Evolutionary conservation across 257 asterid species (phyloP), one percentile per base, ranked within the genome.

Genomic region (Mentha longifolia): DNA sequence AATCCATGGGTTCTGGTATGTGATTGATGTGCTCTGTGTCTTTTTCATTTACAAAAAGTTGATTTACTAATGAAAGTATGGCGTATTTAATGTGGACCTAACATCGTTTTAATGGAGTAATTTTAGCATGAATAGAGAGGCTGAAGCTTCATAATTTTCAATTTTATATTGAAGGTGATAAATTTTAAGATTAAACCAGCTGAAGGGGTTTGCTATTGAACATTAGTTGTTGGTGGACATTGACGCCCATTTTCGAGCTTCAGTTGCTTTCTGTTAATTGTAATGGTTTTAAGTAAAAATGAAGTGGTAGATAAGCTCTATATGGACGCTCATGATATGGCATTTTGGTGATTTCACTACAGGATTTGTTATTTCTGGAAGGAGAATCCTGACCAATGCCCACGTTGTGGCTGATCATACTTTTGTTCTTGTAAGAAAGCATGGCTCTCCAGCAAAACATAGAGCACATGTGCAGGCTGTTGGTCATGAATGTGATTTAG

Each of bases 361-460:
- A 94, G 98, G 99, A 28, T 94, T 94, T 77, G 86, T 91, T 74
- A 94, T 91, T 70, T 78, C 86, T 5, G 93, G 91, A 50, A 91
- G 83, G 85, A 85, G 95, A 81, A 94, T 94, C 80, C 74, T 94
- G 54, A 91, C 98, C 30, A 94, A 94, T 85, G 99, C 99, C 35
- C 99, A 94, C 68, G 99, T 94, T 39, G 99, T 94, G 81, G 99
- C 99, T 72, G 98, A 94, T 87, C 87, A 94, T 77, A 89, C 97
- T 14, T 94, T 94, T 84, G 97, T 91, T 20, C 97, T 89, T n/a
- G 95, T 91, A 46, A 85, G 97, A 76, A 91, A 91, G 82, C 99
- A 91, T 43, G 99, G 98, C 12, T 94, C 97, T 58, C 97, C 99
- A 16, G 86, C 85, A 30, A 94, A 91, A 82, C 85, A 94, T 68